Evolutionary conservation across 2,329 filamentous ascomycete genomes (phyloP), one percentile per base, ranked within the genome.

Genomic region (Plectosphaerella sp.): DNA sequence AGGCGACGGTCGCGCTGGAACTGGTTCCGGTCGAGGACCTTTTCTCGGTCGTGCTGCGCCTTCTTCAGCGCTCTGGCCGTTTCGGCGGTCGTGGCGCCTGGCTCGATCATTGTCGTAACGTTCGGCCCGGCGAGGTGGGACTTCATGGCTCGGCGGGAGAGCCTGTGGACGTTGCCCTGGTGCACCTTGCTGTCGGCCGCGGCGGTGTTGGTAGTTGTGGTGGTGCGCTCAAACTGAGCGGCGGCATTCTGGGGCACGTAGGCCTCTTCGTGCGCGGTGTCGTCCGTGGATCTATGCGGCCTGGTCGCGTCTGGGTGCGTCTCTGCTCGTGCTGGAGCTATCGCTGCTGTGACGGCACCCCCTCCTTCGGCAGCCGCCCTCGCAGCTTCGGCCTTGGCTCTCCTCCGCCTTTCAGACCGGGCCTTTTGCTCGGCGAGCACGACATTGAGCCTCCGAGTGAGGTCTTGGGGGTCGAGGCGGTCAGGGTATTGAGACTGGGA

Each of bases 241-340:
- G 80, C 80, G 0, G 81, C 81, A 36, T 78, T 72, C 49, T 72
- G 70, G 14, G 82, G 82, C 2, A 82, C 65, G 58, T 84, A 76
- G 36, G 69, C 51, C 50, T 60, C 49, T 36, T 52, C 25, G 49
- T 56, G 28, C 20, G 33, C 10, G 35, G 25, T 2, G 28, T 33
- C 28, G 11, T 33, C 28, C 33, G 10, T 54, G 51, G 12, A 54
- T 45, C 18, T 39, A 50, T 16, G 45, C 53, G 28, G 28, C 20
- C 51, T 50, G 11, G 53, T 51, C 28, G 50, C 14, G 35, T 46
- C 46, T 11, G 51, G n/a, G 16, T 53, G 28, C 11, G 28, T 43
- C 39, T 43, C 22, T 46, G 48, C 37, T 53, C 25, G 47, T 53
- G 35, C 11, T 54, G 36, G 24, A 28, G 41, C 22, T 35, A 36